Evolutionary conservation across 305 asterid genomes (phyloP), one percentile per base, ranked within the genome.

Genomic region (Solanum aculeatissimum): DNA sequence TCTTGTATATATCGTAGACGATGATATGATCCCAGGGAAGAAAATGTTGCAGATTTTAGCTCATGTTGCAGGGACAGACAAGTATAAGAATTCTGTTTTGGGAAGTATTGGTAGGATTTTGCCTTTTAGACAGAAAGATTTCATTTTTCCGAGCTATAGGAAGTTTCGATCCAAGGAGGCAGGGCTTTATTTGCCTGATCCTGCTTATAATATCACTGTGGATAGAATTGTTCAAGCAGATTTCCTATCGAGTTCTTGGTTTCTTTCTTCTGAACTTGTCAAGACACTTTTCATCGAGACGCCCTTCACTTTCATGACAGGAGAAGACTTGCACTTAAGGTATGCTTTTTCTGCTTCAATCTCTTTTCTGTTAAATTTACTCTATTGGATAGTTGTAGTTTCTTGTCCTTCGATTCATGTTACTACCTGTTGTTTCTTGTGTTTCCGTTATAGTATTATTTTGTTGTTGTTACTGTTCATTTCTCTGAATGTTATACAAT

Each of bases 261-360:
- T 97, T 86, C 89, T 97, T 3, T 97, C 99, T 35, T 91, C 98
- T 0, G 98, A 97, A 85, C 95, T 95, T 1, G 89, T 97, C 29
- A 94, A 95, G 84, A 93, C 99, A 4, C 91, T 97, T 12, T 97
- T 97, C 69, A 91, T 93, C 15, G 99, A 97, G 88, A 92, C 94
- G 14, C 99, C 98, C 3, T 91, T 94, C 88, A 97, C 98, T 2
- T 97, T 97, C 90, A 87, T 85, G 92, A 97, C 98, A 1, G 99
- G 99, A n/a, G 98, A 97, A 89, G 99, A 97, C 87, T 86, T 97
- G 85, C 99, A 95, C 84, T 90, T 97, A 83, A 97, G 99, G 99
- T 97, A 89, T 35, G 55, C 23, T 87, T 19, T 51, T 77, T 29
- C 19, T 51, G 29, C 82, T 77, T 77, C 40, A 35, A 35, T 35